These are phyloP conservation scores for Gyromitra esculenta DNA, from an alignment of 2,329 filamentous ascomycete genomes.

Conservation along the genomic window DNA sequence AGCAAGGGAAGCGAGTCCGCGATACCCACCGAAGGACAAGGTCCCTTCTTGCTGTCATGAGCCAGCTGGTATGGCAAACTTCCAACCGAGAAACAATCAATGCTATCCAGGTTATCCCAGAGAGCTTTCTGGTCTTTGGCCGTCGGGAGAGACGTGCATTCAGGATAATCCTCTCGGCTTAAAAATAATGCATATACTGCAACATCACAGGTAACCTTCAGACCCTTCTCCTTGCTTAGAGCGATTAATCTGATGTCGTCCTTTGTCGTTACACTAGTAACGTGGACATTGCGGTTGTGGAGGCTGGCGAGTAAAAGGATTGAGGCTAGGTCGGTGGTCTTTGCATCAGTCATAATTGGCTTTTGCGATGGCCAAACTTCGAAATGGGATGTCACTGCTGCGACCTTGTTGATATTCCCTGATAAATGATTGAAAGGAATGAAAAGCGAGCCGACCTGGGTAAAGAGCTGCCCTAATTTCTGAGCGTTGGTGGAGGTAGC, in stretches of 20 bases:
- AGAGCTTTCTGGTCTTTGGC: slow-evolving; percentile 75
- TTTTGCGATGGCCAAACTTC: slow-evolving; percentile 80
- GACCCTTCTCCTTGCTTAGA: slow-evolving; percentile 80
- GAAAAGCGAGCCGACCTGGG: slow-evolving; percentile 81
- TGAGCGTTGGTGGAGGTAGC: slow-evolving; percentile 78
- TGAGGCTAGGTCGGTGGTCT: slow-evolving; percentile 81
- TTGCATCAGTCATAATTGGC: slow-evolving; percentile 82
- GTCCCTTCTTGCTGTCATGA: slow-evolving; percentile 65
- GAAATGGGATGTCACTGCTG: slow-evolving; percentile 80
- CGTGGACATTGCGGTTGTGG: slow-evolving; percentile 80
- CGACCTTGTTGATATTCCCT: slow-evolving; percentile 84
- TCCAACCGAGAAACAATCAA: slow-evolving; percentile 82
- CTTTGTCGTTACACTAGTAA: slow-evolving; percentile 81
- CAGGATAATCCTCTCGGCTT: slow-evolving; percentile 74
- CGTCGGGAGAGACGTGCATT: slow-evolving; percentile 73
- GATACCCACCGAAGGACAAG: slow-evolving; percentile 73
- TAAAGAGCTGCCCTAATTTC: slow-evolving; percentile 76
- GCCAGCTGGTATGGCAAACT: slow-evolving; percentile 81
- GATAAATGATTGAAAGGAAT: slow-evolving; percentile 83
- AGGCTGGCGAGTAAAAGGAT: slow-evolving; percentile 80
- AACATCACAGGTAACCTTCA: slow-evolving; percentile 83
- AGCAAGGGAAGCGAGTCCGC: slow-evolving; percentile 77
- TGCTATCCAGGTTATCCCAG: slow-evolving; percentile 76
- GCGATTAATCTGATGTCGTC: slow-evolving; percentile 81
- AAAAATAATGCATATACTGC: slow-evolving; percentile 82